Base-by-base conservation (phyloP, 306 rosid genomes). In the Gastrolobium villosum region DNA sequence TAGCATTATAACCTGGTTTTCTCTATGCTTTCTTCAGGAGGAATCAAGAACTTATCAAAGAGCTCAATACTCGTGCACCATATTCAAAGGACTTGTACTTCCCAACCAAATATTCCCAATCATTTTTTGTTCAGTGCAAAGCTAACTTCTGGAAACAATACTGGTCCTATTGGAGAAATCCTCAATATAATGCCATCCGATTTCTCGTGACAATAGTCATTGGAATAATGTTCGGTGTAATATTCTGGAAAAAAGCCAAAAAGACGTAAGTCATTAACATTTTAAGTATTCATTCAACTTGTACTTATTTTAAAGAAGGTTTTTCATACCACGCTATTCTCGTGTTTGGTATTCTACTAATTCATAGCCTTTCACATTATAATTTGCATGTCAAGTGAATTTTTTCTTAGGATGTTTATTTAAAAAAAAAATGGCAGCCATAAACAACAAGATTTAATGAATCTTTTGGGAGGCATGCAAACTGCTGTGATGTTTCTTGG, bases 151-250 rank as follows among this genome's bases (percentile, higher is more conserved):
- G 87, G 87, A 83, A 79, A 79, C 87, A 79, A n/a, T 77, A 87
- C 61, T 83, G 89, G 90, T 92, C 96, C 2, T 91, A 91, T 76
- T 91, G 96, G 96, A 86, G 93, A 70, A 71, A 87, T 65, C 81
- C 96, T 15, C 65, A 61, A 31, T 89, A 82, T 72, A 91, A 87
- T 66, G 92, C 84, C 1, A 74, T 86, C 57, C 49, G 96, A 28
- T 74, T 86, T 37, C 78, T 87, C 86, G 36, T 82, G 81, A 91
- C 96, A 11, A 9, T 56, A 7, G 35, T 44, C 65, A 80, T 87
- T 9, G 91, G 90, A 53, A 0, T 81, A 13, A 3, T 86, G 20
- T 91, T 87, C 50, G 96, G 96, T 69, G 64, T 89, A 28, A 87
- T 91, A 70, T 91, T 89, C 44, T 87, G 88, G 90, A 10, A 78